Evolutionary conservation across 495 filamentous ascomycete genomes (phyloP).

Genomic region (Penicillium tannophilum): DNA sequence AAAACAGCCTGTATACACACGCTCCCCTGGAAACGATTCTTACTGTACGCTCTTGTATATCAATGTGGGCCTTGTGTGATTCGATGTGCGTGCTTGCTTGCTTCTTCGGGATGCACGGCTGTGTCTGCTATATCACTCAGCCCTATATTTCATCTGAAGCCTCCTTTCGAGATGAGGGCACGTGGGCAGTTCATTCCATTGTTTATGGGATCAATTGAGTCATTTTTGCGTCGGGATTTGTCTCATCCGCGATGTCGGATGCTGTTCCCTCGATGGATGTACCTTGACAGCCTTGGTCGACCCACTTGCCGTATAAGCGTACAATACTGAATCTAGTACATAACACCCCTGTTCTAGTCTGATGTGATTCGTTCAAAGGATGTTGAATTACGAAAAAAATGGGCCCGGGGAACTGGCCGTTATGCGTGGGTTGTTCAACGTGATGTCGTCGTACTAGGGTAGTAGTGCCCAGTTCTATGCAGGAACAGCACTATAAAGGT

Average conservation of each 20-base stretch:
- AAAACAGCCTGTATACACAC: constrained; percentile 25
- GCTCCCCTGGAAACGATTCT: not conserved
- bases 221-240: not conserved
- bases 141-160: not conserved
- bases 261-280: not conserved
- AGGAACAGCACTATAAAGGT: constrained; percentile 1
- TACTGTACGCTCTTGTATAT: not conserved
- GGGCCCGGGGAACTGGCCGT: not conserved
- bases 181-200: not conserved
- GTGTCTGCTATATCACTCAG: not conserved
- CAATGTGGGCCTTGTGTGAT: not conserved
- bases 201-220: not conserved
- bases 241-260: not conserved
- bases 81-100: not conserved
- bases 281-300: not conserved
- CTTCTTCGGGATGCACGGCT: not conserved
- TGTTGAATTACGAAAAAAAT: not conserved
- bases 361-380: not conserved
- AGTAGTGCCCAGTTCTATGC: not conserved
- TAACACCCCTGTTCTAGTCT: not conserved
- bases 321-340: not conserved
- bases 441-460: not conserved
- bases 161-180: not conserved
- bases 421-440: not conserved
- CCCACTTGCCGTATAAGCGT: not conserved